Percentiles rank a stretch among this genome's conserved stretches.
Conservation (phyloP, 257 asterid species). For the Jaltomata sinuosa region DNA sequence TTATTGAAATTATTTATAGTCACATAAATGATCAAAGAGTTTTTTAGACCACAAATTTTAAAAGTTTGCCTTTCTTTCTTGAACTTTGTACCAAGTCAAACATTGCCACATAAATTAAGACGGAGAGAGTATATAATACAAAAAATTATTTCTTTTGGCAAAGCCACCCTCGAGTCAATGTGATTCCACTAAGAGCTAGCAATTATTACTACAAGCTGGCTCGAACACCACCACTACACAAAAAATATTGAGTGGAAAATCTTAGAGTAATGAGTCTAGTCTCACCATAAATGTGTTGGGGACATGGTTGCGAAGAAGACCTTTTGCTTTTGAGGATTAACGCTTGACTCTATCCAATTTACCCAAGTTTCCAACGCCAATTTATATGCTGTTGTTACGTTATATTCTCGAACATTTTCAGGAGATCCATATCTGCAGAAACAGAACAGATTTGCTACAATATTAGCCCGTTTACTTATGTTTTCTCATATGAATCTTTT, state of each 20-base stretch:
- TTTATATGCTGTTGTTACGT: constrained; percentile 67
- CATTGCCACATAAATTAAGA: too few species aligned
- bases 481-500: too few species aligned
- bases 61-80: too few species aligned
- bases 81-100: too few species aligned
- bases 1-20: too few species aligned
- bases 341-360: constrained; percentile 52
- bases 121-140: too few species aligned
- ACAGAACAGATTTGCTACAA: not conserved
- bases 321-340: constrained; percentile 44
- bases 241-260: not conserved
- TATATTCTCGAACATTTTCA: constrained; percentile 45
- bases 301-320: constrained; percentile 73
- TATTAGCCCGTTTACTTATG: too few species aligned
- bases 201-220: not conserved
- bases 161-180: not conserved
- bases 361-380: constrained; percentile 82
- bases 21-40: too few species aligned
- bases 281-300: constrained; percentile 85
- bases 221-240: not conserved
- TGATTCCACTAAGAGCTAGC: not conserved
- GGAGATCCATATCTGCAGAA: constrained; percentile 47
- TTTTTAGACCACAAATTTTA: too few species aligned
- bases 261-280: not conserved
- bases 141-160: not conserved